phyloP scores from a whole-genome alignment of 768 basidiomycete genomes.

The Hypsizygus marmoreus region DNA sequence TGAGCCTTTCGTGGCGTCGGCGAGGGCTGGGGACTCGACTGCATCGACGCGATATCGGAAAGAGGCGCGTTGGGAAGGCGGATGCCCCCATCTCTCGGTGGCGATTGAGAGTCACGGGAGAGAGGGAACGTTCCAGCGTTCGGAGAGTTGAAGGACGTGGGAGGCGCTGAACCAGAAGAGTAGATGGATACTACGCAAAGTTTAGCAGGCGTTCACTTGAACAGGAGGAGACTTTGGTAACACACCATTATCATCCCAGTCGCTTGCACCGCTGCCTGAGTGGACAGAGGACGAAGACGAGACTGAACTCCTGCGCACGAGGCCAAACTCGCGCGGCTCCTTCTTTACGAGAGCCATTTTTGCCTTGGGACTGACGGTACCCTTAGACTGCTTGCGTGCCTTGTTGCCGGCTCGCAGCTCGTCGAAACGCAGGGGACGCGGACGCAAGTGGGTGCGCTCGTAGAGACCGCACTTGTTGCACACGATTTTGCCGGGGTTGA shows the following conservation, averaged over 20 bases:
- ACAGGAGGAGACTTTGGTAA: slow-evolving; percentile 19
- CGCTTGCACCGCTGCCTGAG: slow-evolving; percentile 61
- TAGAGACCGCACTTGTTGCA: slow-evolving; percentile 95
- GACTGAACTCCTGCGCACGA: slow-evolving; percentile 62
- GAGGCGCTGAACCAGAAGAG: slow-evolving; percentile 60
- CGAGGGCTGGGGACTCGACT: slow-evolving; percentile 16
- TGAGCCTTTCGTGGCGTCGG: slow-evolving; percentile 20
- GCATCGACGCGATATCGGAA: slow-evolving; percentile 57
- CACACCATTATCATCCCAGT: slow-evolving; percentile 84
- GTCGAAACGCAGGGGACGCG: slow-evolving; percentile 83
- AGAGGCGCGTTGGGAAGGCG: slow-evolving; percentile 75
- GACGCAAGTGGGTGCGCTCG: slow-evolving; percentile 84
- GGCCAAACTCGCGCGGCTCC: slow-evolving; percentile 56
- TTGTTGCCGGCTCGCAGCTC: slow-evolving; percentile 88
- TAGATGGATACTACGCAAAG: slow-evolving; percentile 44
- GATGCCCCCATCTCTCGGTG: slow-evolving; percentile 58
- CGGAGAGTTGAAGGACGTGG: slow-evolving; percentile 72
- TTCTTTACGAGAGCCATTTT: slow-evolving; percentile 55
- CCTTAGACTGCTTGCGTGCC: slow-evolving; percentile 60
- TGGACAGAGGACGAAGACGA: slow-evolving; percentile 60
- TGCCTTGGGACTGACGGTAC: slow-evolving; percentile 37
- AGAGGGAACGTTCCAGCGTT: slow-evolving; percentile 60
- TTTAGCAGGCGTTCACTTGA: slow-evolving; percentile 21
- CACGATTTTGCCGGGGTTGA: slow-evolving; percentile 90
- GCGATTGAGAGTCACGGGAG: slow-evolving; percentile 55